A percentile compares a stretch with the other conserved stretches of the same genome.
These are phyloP conservation scores for Penicillium concentricum DNA, from an alignment of 2,329 filamentous ascomycete species.

Conservation along the genomic window DNA sequence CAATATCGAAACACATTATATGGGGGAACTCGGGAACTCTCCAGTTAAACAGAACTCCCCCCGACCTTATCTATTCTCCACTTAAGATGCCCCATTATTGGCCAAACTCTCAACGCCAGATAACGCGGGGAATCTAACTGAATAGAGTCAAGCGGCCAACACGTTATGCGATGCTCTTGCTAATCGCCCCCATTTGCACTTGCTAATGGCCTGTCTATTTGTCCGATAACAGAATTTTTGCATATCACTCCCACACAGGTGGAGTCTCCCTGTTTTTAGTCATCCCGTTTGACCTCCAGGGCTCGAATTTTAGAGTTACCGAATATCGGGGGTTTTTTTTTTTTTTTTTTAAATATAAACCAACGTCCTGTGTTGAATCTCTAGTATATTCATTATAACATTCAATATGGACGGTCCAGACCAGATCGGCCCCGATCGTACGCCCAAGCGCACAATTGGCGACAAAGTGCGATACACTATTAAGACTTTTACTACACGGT, in stretches of 20 bases:
- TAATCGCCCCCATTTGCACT: slow-evolving; percentile 2
- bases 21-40: background rate
- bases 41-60: background rate
- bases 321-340: slow-evolving; percentile 1
- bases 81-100: background rate
- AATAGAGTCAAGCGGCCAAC: background rate
- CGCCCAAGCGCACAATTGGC: slow-evolving; percentile 37
- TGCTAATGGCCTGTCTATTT: background rate
- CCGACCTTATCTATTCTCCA: slow-evolving; percentile 9
- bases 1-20: background rate
- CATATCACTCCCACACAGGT: background rate
- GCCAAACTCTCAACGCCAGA: background rate
- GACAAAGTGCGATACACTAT: slow-evolving; percentile 37
- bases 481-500: slow-evolving; percentile 45
- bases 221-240: background rate
- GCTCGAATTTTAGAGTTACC: slow-evolving; percentile 3
- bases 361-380: background rate
- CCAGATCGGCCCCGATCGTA: slow-evolving; percentile 43
- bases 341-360: slow-evolving; percentile 2
- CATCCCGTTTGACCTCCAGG: background rate
- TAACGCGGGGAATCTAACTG: background rate
- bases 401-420: slow-evolving; percentile 41
- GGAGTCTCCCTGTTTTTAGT: background rate
- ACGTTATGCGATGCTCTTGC: slow-evolving; percentile 19
- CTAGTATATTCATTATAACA: background rate